Percentiles rank a stretch among this genome's conserved stretches.
Conservation (phyloP, 768 basidiomycete species). For the Leccinum imitatum region DNA sequence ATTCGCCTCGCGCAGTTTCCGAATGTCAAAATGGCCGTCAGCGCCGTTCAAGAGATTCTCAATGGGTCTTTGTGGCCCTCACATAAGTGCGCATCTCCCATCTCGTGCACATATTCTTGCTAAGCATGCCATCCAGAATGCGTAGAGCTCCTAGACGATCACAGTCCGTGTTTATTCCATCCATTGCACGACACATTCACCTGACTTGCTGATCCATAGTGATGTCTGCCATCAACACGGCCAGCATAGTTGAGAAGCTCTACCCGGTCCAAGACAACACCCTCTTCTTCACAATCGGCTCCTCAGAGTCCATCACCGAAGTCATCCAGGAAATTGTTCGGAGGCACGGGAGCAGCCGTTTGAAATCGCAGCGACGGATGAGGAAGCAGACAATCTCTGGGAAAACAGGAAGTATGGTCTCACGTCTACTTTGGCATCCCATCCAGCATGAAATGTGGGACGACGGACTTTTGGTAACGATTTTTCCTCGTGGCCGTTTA, state of each 20-base stretch:
- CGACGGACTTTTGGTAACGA: conserved; percentile 83
- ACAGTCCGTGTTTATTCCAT: conserved; percentile 42
- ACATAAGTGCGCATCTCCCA: conserved; percentile 57
- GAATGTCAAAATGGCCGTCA: conserved; percentile 71
- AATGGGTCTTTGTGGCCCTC: conserved; percentile 61
- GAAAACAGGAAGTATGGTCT: conserved; percentile 83
- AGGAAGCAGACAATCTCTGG: conserved; percentile 80
- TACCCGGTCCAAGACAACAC: conserved; percentile 69
- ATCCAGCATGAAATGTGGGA: conserved; percentile 75
- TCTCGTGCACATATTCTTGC: neutral
- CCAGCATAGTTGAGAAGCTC: conserved; percentile 55
- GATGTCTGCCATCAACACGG: conserved; percentile 75
- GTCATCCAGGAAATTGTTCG: conserved; percentile 60
- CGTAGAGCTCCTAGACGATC: conserved; percentile 81
- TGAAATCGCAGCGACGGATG: conserved; percentile 70
- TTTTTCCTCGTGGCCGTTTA: neutral
- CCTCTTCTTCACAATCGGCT: conserved; percentile 90
- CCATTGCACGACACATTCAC: neutral
- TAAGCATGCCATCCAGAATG: conserved; percentile 55
- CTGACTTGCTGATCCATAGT: conserved; percentile 38
- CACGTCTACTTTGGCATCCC: conserved; percentile 62
- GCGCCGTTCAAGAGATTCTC: conserved; percentile 79
- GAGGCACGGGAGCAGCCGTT: conserved; percentile 69
- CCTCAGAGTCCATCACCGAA: conserved; percentile 53
- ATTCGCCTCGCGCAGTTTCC: conserved; percentile 85